phyloP scores from a whole-genome alignment of 352 stramenopile genomes.

The Phytophthora brassicae region DNA sequence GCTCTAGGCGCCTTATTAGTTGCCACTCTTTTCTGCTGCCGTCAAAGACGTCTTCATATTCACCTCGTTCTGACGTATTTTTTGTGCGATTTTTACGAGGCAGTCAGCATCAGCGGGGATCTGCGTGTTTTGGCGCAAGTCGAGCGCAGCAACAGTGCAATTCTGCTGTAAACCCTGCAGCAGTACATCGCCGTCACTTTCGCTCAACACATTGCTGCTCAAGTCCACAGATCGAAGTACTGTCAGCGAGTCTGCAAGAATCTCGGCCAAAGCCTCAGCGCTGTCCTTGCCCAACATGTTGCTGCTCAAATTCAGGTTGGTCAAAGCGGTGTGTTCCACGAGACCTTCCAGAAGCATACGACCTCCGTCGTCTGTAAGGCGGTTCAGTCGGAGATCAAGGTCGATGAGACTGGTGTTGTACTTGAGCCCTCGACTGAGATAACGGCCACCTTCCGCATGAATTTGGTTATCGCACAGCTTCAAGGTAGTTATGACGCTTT shows the following conservation, averaged over 20 bases:
- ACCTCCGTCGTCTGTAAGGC: conserved; percentile 90
- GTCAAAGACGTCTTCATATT: conserved; percentile 39
- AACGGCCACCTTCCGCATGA: conserved; percentile 88
- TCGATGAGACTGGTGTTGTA: conserved; percentile 89
- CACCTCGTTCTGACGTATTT: conserved; percentile 74
- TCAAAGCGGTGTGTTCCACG: conserved; percentile 63
- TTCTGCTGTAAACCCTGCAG: conserved; percentile 69
- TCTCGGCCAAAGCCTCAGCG: conserved; percentile 62
- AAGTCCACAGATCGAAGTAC: conserved; percentile 77
- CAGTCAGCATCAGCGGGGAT: conserved; percentile 61
- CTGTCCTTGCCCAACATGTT: conserved; percentile 81
- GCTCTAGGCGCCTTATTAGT: conserved; percentile 1
- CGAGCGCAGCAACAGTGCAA: conserved; percentile 56
- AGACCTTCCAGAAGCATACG: conserved; percentile 88
- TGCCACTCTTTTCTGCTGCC: conserved; percentile 6
- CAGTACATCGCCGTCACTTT: conserved; percentile 60
- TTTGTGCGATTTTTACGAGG: conserved; percentile 69
- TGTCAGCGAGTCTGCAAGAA: conserved; percentile 68
- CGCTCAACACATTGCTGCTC: conserved; percentile 76
- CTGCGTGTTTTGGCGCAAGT: conserved; percentile 77
- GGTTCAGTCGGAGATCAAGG: conserved; percentile 91
- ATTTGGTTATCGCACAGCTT: conserved; percentile 94
- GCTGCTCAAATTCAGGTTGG: conserved; percentile 83
- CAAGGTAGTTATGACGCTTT: conserved; percentile 89
- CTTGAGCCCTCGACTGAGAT: conserved; percentile 90